Evolutionary conservation across 2,329 filamentous ascomycete genomes (phyloP).

Genomic region (Laburnicola sp.): DNA sequence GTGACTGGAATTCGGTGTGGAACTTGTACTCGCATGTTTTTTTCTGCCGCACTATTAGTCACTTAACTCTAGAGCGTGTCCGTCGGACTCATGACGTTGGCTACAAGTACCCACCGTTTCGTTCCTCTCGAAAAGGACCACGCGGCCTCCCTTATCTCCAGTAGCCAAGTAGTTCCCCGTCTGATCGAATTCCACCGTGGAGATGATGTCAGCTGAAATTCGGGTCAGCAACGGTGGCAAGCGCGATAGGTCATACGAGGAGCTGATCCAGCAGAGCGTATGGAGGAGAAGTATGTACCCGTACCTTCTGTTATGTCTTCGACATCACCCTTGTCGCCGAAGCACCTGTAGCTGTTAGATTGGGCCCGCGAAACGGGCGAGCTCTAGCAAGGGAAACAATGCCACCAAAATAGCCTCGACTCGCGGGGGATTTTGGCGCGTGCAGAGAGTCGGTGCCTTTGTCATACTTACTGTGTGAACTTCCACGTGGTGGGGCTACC

Average conservation of each 20-base stretch:
- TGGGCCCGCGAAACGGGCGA: conserved; percentile 3
- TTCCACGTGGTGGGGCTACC: conserved; percentile 96
- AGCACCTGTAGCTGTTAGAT: conserved; percentile 70
- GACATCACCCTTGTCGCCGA: conserved; percentile 99
- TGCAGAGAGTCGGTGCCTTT: not conserved
- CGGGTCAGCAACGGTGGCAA: conserved; percentile 18
- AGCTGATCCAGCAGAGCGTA: not conserved
- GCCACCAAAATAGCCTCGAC: not conserved
- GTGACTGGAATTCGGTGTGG: conserved; percentile 98
- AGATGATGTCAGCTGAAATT: conserved; percentile 78
- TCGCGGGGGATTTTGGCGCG: not conserved
- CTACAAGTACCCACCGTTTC: conserved; percentile 72
- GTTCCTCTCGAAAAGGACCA: conserved; percentile 88
- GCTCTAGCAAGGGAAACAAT: not conserved
- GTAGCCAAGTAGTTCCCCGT: conserved; percentile 87
- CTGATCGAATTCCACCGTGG: conserved; percentile 87
- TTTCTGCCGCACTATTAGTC: conserved; percentile 64
- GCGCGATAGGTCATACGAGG: not conserved
- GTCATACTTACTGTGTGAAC: conserved; percentile 87
- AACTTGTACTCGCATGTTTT: conserved; percentile 99
- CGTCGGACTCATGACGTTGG: not conserved
- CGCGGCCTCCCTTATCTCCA: conserved; percentile 84
- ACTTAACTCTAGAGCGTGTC: not conserved
- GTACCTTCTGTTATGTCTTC: conserved; percentile 97
- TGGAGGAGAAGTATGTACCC: conserved; percentile 13